Percentiles rank a stretch among this genome's conserved stretches.
Conservation (phyloP, 2,329 filamentous ascomycete species). For the Trichoderma semiorbis region DNA sequence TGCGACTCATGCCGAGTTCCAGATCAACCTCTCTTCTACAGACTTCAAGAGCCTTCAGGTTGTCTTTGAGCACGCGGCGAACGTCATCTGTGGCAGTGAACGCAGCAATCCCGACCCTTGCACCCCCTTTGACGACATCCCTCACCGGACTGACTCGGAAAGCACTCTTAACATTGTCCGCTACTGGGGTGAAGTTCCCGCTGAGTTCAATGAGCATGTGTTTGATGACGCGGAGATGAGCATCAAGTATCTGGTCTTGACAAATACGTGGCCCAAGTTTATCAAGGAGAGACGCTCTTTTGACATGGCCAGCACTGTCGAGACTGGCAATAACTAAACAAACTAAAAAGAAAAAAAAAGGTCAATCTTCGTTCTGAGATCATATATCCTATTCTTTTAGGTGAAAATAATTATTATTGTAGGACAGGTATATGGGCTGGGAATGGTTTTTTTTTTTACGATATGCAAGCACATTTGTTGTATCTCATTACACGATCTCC, state of each 20-base stretch:
- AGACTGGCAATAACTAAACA: conserved; percentile 18
- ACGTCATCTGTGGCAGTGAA: conserved; percentile 41
- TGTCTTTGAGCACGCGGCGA: conserved; percentile 54
- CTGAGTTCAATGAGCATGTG: conserved; percentile 48
- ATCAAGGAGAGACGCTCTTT: conserved; percentile 35
- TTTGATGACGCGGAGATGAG: conserved; percentile 59
- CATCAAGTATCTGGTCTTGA: conserved; percentile 65
- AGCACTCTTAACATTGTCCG: conserved; percentile 27
- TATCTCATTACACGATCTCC: neutral
- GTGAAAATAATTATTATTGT: conserved; percentile 7
- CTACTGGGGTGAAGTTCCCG: conserved; percentile 47
- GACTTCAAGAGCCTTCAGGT: conserved; percentile 52
- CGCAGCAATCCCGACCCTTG: conserved; percentile 37
- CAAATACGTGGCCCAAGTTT: conserved; percentile 66
- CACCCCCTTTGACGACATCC: conserved; percentile 42
- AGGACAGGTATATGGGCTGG: neutral
- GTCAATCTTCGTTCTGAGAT: neutral
- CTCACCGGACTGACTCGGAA: conserved; percentile 20
- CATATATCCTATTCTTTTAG: neutral
- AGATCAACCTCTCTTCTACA: conserved; percentile 60
- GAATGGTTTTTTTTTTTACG: neutral
- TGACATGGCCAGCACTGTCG: conserved; percentile 24
- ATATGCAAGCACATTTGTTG: neutral
- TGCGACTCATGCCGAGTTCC: conserved; percentile 59
- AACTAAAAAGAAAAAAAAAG: neutral